Evolutionary conservation across 2,329 filamentous ascomycete species (phyloP), one percentile per base, ranked within the genome.

Genomic region (Penicillium capsulatum): DNA sequence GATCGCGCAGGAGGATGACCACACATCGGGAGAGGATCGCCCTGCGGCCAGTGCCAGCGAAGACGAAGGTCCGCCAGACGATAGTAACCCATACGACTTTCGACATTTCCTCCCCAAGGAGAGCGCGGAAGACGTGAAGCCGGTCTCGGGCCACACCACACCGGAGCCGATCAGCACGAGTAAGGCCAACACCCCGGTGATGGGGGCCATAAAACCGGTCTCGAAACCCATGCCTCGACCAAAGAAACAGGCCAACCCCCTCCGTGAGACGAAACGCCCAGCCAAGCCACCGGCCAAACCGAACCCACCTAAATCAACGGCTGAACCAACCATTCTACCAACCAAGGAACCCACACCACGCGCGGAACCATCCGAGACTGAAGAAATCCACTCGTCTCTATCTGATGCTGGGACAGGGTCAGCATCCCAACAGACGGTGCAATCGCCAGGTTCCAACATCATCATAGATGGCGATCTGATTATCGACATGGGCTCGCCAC

Each of bases 401-500:
- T 61, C 61, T 15, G 64, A 66, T 35, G 55, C 56, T 20, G 64
- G 59, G 17, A 54, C 54, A 3, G 57, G 53, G 11, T 49, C 47
- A 2, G 40, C 50, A 22, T 60, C 58, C 7, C 56, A 60, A 29
- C 63, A 59, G 35, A 48, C 58, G 8, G 51, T 52, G 15, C 53
- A 61, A 27, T 67, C 65, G 10, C 60, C 66, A 2, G 55, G 53
- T 24, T 63, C 57, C n/a, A 68, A 71, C 41, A 70, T 71, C 34
- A 69, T 71, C 34, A 61, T 70, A 31, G 67, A 71, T 11, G 68
- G 67, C 13, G 66, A 67, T 42, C 50, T 71, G n/a, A 70, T 71
- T 31, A 72, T 72, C 37, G 69, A 72, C 37, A 68, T 71, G 67
- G 69, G 69, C 16, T 71, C 68, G 22, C 69, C 69, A 16, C 66